These are phyloP conservation scores for Pestalotiopsis sp. DNA, from an alignment of 2,329 filamentous ascomycete genomes.

Conservation along the genomic window DNA sequence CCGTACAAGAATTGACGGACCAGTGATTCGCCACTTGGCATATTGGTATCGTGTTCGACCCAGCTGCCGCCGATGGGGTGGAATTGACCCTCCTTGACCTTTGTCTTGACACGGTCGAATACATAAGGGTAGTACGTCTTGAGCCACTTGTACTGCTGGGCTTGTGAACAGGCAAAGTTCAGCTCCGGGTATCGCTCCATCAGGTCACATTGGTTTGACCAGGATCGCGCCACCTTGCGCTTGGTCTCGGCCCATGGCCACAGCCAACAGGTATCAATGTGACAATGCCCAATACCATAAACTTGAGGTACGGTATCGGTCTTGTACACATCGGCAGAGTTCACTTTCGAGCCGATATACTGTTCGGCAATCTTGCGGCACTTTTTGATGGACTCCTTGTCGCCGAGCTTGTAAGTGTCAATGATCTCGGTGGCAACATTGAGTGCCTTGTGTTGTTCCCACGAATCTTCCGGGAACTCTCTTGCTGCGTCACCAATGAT, in stretches of 20 bases:
- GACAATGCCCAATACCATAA: conserved; percentile 90
- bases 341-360: conserved; percentile 78
- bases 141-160: conserved; percentile 98
- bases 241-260: conserved; percentile 99
- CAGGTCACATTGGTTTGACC: conserved; percentile 94
- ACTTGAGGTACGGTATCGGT: conserved; percentile 74
- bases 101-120: conserved; percentile 86
- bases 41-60: conserved; percentile 98
- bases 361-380: conserved; percentile 80
- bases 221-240: conserved; percentile 91
- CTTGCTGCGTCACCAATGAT: conserved; percentile 90
- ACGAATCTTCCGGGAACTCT: conserved; percentile 85
- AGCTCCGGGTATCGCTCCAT: conserved; percentile 95
- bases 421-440: conserved; percentile 86
- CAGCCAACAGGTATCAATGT: conserved; percentile 97
- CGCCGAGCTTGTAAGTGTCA: conserved; percentile 80
- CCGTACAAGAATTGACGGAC: conserved; percentile 94
- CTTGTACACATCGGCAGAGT: conserved; percentile 83
- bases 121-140: conserved; percentile 85
- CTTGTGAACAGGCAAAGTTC: conserved; percentile 88
- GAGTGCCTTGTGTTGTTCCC: conserved; percentile 85
- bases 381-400: conserved; percentile 74
- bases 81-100: conserved; percentile 88
- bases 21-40: conserved; percentile 93
- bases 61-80: conserved; percentile 96